A percentile compares a stretch with the other conserved stretches of the same genome.
Evolutionary conservation across 176 grass and related monocot genomes (phyloP).

Genomic region (Carex scoparia): DNA sequence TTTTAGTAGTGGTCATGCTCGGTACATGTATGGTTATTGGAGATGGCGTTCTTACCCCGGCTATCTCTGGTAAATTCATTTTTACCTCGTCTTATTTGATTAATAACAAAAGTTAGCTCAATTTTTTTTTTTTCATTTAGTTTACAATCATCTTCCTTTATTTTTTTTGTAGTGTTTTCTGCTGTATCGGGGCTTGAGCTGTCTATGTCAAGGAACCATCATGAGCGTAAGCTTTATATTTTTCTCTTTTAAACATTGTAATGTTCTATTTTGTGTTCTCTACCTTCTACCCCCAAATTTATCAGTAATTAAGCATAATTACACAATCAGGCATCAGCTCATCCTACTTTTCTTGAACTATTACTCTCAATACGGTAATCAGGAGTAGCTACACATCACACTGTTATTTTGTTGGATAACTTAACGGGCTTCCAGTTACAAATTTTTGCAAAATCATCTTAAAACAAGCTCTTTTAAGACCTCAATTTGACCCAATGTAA

Average conservation of each 20-base stretch:
- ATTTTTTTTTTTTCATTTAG: neutral
- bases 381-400: neutral
- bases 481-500: neutral
- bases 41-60: slow-evolving; percentile 95
- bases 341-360: neutral
- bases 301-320: neutral
- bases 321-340: neutral
- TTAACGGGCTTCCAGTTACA: neutral
- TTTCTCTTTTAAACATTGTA: neutral
- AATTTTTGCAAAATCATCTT: neutral
- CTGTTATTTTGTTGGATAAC: neutral
- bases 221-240: slow-evolving; percentile 65
- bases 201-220: slow-evolving; percentile 76
- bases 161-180: slow-evolving; percentile 71
- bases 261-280: neutral
- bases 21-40: slow-evolving; percentile 99
- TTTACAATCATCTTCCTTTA: slow-evolving; percentile 25
- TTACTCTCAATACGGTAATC: neutral
- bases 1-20: slow-evolving; percentile 83
- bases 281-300: neutral
- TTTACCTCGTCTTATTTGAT: neutral
- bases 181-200: slow-evolving; percentile 94
- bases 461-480: neutral
- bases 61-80: slow-evolving; percentile 59
- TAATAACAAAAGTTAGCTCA: neutral